Evolutionary conservation across 139 green algal species (phyloP).

Genomic region (Pedinophyceae sp.): DNA sequence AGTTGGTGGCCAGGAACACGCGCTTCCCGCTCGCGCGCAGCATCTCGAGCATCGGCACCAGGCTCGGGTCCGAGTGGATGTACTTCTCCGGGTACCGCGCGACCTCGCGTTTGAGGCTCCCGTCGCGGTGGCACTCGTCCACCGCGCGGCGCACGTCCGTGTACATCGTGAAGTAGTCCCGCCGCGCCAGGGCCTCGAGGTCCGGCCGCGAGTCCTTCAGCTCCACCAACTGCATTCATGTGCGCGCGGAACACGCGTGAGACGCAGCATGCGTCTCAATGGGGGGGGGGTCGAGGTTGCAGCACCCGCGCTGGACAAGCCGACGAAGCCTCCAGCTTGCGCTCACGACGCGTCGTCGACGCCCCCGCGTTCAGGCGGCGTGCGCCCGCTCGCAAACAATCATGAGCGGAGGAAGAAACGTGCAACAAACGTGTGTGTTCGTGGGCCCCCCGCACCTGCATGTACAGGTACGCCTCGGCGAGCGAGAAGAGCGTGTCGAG

Average conservation of each 20-base stretch:
- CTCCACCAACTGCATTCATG: conserved; percentile 36
- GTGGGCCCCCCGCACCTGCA: conserved; percentile 72
- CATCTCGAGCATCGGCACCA: conserved; percentile 52
- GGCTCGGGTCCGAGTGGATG: conserved; percentile 59
- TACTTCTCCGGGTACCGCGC: conserved; percentile 73
- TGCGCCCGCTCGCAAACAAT: too few relatives aligned
- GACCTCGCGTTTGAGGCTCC: conserved; percentile 28
- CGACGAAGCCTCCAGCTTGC: too few relatives aligned
- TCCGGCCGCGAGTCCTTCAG: conserved; percentile 15
- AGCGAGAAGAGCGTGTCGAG: conserved; percentile 95
- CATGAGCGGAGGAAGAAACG: too few relatives aligned
- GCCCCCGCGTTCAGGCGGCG: too few relatives aligned
- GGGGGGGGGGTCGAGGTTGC: too few relatives aligned
- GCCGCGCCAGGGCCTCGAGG: neutral
- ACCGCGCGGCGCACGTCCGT: conserved; percentile 80
- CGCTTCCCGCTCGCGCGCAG: conserved; percentile 17
- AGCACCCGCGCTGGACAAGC: too few relatives aligned
- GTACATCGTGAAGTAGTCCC: conserved; percentile 33
- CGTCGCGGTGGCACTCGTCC: conserved; percentile 73
- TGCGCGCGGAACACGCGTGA: conserved; percentile 7
- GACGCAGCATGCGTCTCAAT: neutral
- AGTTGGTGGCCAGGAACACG: conserved; percentile 89
- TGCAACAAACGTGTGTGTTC: conserved; percentile 1
- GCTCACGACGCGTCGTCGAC: too few relatives aligned
- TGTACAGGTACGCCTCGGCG: conserved; percentile 82